Evolutionary conservation across 2,329 filamentous ascomycete genomes (phyloP), one percentile per base, ranked within the genome.

Genomic region (Sporothrix protearum): DNA sequence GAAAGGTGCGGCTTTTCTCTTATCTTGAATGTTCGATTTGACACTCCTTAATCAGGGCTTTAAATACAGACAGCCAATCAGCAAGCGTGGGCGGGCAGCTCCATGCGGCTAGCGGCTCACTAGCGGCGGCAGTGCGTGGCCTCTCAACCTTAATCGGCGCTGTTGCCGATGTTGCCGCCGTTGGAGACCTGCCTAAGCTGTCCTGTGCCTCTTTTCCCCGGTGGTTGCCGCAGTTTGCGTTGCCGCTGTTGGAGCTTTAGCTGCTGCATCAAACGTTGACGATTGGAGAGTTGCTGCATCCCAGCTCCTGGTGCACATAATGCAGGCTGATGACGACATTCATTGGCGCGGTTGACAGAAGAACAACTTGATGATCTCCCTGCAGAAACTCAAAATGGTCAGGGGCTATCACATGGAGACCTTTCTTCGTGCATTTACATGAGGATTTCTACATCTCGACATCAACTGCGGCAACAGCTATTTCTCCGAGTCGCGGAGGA

Each of bases 181-280:
- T 66, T 66, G 63, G 63, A 66, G 25, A n/a, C n/a, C n/a, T n/a
- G n/a, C n/a, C n/a, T n/a, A n/a, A 66, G 25, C 22, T n/a, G 36
- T n/a, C n/a, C 19, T 42, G 28, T 59, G 28, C 16, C 22, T 28
- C 4, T 14, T 19, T 4, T 12, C 4, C 14, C 28, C 28, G 30
- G 10, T n/a, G 59, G 36, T 61, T 47, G 59, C 22, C 59, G 59
- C 39, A 47, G 59, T 28, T 64, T 12, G 59, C 33, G 19, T 61
- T 39, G 57, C 30, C 33, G 57, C 57, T 61, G 30, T 61, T 39
- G 30, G 19, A 39, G 19, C 12, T 61, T 61, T 25, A 12, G 19
- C 19, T 61, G 22, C 28, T 19, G 14, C 12, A 19, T 14, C 14
- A 14, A 19, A 45, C n/a, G 42, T 47, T 47, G 42, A 47, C 2